Conservation (phyloP, 2,329 filamentous ascomycete species). For the Cordyceps pruinosa region DNA sequence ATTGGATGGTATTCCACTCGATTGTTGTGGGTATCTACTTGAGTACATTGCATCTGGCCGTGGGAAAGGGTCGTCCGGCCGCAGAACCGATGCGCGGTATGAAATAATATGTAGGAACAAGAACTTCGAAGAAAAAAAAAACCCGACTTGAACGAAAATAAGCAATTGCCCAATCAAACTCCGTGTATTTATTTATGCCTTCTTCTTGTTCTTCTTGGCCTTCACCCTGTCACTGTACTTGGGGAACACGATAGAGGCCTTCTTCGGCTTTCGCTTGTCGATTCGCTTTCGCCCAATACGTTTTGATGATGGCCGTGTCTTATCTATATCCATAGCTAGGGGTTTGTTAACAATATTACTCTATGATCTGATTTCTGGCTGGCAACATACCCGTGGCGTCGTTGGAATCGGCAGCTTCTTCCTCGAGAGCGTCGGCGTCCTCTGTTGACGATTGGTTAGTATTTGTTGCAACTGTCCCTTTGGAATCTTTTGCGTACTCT, state of each 20-base stretch:
- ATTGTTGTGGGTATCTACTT: slow-evolving; percentile 5
- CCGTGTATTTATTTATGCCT: not conserved
- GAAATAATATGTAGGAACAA: not conserved
- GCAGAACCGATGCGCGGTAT: not conserved
- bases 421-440: slow-evolving; percentile 21
- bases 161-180: not conserved
- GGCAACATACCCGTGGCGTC: slow-evolving; percentile 17
- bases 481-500: slow-evolving; percentile 20
- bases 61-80: not conserved
- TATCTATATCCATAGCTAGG: slow-evolving; percentile 52
- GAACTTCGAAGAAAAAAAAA: not conserved
- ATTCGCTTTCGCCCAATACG: slow-evolving; percentile 43
- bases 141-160: not conserved
- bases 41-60: slow-evolving; percentile 2
- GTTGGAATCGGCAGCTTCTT: slow-evolving; percentile 22
- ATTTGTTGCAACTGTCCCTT: slow-evolving; percentile 10
- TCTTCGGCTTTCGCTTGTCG: slow-evolving; percentile 50
- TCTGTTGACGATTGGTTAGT: slow-evolving; percentile 16
- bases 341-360: not conserved
- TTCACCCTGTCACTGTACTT: slow-evolving; percentile 48
- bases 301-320: slow-evolving; percentile 31
- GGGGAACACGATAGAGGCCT: slow-evolving; percentile 52
- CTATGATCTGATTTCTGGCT: not conserved
- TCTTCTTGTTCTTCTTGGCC: slow-evolving; percentile 34
- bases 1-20: not conserved